phyloP scores from a whole-genome alignment of 2,329 filamentous ascomycete species.

The Aspergillus amoenus region DNA sequence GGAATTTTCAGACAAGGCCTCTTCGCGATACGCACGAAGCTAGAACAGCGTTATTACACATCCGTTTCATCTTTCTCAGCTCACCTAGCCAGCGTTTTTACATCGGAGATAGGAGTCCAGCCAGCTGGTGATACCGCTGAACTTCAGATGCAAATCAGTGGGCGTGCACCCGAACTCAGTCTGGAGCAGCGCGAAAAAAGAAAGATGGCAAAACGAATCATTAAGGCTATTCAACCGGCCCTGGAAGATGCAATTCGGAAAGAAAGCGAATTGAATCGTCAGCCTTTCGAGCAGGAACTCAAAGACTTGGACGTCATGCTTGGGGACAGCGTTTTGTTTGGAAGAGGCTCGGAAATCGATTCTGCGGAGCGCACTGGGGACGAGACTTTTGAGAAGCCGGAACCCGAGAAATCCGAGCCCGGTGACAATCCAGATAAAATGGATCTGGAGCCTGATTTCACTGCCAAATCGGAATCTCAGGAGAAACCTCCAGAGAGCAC shows the following conservation, averaged over 20 bases:
- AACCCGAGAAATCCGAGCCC: constrained; percentile 49
- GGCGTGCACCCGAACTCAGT: constrained; percentile 44
- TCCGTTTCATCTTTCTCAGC: constrained; percentile 61
- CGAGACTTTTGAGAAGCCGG: constrained; percentile 29
- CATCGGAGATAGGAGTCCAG: constrained; percentile 53
- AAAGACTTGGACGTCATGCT: constrained; percentile 73
- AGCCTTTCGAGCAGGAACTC: constrained; percentile 67
- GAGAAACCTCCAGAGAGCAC: constrained; percentile 19
- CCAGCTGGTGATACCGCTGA: constrained; percentile 46
- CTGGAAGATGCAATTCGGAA: constrained; percentile 74
- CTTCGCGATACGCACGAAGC: constrained; percentile 51
- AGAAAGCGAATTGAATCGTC: constrained; percentile 76
- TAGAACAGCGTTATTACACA: constrained; percentile 58
- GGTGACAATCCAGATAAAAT: constrained; percentile 27
- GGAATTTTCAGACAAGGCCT: constrained; percentile 56
- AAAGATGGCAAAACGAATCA: constrained; percentile 82
- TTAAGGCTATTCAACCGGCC: constrained; percentile 76
- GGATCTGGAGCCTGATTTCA: constrained; percentile 24
- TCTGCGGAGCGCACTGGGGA: constrained; percentile 43
- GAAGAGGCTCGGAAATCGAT: constrained; percentile 51
- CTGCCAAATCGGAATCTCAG: constrained; percentile 24
- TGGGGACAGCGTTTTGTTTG: constrained; percentile 61
- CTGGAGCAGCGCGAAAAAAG: constrained; percentile 76
- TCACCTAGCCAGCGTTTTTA: constrained; percentile 58
- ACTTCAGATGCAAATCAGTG: constrained; percentile 52